Evolutionary conservation across 148 eudicot genomes (phyloP), one percentile per base, ranked within the genome.

Genomic region (Gaultheria prostrata): DNA sequence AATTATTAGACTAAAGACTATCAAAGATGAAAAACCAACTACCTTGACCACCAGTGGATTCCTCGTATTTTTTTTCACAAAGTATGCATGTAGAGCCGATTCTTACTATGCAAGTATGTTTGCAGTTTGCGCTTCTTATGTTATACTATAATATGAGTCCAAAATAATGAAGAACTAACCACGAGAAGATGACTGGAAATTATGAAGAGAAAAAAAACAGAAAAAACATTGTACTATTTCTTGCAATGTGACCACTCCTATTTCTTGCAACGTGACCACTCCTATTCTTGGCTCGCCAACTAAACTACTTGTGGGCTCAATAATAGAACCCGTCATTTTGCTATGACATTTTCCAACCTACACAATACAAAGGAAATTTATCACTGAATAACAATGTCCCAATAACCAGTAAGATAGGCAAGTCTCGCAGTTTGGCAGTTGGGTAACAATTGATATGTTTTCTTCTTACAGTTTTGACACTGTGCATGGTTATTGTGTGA

Each of bases 161-260:
- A 80, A 65, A 33, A 80, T 45, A 80, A 5, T 65, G 39, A 80
- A 80, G 57, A 59, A 63, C 72, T 63, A 26, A 45, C 75, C 75
- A 12, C 4, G 35, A 28, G 28, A 65, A 63, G 53, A 32, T 13
- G 24, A 65, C 11, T n/a, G 2, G 5, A 65, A 80, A 28, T 7
- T 15, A 63, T 45, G 8, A 7, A 8, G n/a, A 35, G 43, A 6
- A 48, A 49, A 77, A 12, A 51, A 28, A 50, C 8, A 0, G 33
- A 4, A 13, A 9, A 56, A 17, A 56, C 6, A 57, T 57, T 6
- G 65, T 57, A 26, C 65, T 15, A 56, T 56, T 56, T 56, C 61
- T 76, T 30, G 49, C 61, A 77, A 51, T 28, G 39, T 14, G 79
- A n/a, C 53, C 53, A n/a, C 43, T 57, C 65, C 65, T 15, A 56